Conservation (phyloP, 768 basidiomycete genomes). For the Kwoniella shandongensis region DNA sequence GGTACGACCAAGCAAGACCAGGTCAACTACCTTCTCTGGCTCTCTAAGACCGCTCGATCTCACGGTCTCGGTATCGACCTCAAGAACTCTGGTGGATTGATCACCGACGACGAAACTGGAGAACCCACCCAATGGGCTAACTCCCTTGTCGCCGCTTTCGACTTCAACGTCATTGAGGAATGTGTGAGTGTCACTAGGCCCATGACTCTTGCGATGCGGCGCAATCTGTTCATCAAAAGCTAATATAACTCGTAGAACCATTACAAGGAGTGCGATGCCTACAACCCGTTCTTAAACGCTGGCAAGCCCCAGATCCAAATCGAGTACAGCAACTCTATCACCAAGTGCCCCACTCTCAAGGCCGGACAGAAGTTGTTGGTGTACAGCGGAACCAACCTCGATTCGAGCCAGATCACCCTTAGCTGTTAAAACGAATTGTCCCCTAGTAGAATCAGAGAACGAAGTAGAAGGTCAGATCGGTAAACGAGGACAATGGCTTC, state of each 20-base stretch:
- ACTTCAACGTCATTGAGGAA: conserved; percentile 40
- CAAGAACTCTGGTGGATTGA: conserved; percentile 34
- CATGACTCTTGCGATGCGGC: no score
- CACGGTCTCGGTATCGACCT: conserved; percentile 26
- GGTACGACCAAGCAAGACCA: conserved; percentile 34
- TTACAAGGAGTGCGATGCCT: conserved; percentile 34
- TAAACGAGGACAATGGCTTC: no score
- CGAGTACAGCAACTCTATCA: conserved; percentile 28
- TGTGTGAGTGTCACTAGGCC: conserved; percentile 40
- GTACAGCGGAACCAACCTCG: conserved; percentile 6
- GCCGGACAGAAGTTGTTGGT: conserved; percentile 26
- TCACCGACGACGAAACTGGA: conserved; percentile 16
- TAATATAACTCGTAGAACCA: conserved; percentile 12
- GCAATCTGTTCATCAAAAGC: no score
- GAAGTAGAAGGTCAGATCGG: no score
- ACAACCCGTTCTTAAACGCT: conserved; percentile 31
- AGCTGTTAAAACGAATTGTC: conserved; percentile 14
- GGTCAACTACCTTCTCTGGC: conserved; percentile 36
- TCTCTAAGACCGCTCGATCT: conserved; percentile 25
- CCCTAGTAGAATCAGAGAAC: no score
- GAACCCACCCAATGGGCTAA: conserved; percentile 15
- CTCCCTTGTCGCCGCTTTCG: conserved; percentile 30
- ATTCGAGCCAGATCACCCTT: conserved; percentile 17
- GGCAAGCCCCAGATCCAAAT: conserved; percentile 39
- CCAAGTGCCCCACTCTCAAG: conserved; percentile 20